phyloP scores from a whole-genome alignment of 2,329 filamentous ascomycete genomes.

The Chaetomium globosum region DNA sequence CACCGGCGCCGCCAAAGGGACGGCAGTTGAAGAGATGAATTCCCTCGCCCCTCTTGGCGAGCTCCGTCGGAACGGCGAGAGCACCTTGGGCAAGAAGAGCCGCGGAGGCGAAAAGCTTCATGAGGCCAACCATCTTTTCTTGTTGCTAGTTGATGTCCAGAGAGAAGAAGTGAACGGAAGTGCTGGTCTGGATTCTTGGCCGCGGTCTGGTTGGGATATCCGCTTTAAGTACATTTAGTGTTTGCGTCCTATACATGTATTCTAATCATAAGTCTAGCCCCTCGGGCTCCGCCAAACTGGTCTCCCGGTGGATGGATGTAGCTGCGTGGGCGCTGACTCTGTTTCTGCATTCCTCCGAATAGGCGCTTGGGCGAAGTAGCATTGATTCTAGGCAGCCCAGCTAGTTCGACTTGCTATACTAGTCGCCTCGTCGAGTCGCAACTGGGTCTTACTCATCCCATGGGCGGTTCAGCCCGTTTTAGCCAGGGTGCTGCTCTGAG shows the following conservation, averaged over 20 bases:
- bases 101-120: slow-evolving; percentile 18
- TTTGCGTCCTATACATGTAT: neutral
- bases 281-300: neutral
- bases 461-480: neutral
- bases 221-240: neutral
- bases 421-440: neutral
- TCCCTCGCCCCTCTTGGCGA: slow-evolving; percentile 30
- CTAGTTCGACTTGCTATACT: neutral
- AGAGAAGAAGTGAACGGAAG: neutral
- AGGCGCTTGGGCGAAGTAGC: neutral
- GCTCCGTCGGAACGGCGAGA: slow-evolving; percentile 6
- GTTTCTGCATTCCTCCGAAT: neutral
- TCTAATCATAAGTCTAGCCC: neutral
- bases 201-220: neutral
- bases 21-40: slow-evolving; percentile 34
- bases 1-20: slow-evolving; percentile 18
- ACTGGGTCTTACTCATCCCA: neutral
- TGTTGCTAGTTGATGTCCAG: neutral
- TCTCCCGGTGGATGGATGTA: neutral
- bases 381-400: neutral
- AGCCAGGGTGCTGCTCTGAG: too few relatives aligned
- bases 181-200: neutral
- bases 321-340: neutral
- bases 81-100: slow-evolving; percentile 12
- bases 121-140: slow-evolving; percentile 18